Evolutionary conservation across 352 stramenopile genomes (phyloP).

Genomic region (Phytophthora podocarpi): DNA sequence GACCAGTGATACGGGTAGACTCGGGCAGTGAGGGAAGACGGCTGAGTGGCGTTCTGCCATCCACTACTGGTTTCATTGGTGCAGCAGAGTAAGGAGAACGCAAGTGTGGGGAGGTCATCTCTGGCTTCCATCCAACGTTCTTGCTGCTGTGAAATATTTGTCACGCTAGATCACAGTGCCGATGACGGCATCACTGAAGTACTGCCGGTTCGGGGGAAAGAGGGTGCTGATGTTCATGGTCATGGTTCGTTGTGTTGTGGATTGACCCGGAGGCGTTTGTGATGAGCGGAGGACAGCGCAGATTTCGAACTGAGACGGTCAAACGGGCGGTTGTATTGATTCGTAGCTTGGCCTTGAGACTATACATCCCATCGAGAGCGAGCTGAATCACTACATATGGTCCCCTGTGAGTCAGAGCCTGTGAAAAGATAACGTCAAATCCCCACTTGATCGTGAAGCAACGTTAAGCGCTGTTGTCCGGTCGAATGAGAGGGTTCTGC

Average conservation of each 20-base stretch:
- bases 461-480: background rate
- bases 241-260: no score
- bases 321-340: no score
- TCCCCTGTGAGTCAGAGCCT: no score
- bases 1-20: background rate
- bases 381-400: no score
- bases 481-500: background rate
- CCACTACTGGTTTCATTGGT: no score
- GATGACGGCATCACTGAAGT: conserved; percentile 9
- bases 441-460: background rate
- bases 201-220: background rate
- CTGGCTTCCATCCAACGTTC: background rate
- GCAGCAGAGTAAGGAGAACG: background rate
- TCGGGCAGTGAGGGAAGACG: background rate
- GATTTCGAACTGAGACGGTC: background rate
- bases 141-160: background rate
- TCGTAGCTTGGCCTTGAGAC: conserved; percentile 1
- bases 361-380: no score
- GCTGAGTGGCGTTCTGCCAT: no score
- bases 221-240: conserved; percentile 8
- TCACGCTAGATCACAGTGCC: background rate
- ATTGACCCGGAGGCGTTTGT: no score
- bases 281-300: background rate
- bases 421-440: conserved; percentile 6
- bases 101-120: background rate